A percentile compares a stretch with the other conserved stretches of the same genome.
phyloP scores from a whole-genome alignment of 768 basidiomycete genomes.

The Leccinum longicurvipes region DNA sequence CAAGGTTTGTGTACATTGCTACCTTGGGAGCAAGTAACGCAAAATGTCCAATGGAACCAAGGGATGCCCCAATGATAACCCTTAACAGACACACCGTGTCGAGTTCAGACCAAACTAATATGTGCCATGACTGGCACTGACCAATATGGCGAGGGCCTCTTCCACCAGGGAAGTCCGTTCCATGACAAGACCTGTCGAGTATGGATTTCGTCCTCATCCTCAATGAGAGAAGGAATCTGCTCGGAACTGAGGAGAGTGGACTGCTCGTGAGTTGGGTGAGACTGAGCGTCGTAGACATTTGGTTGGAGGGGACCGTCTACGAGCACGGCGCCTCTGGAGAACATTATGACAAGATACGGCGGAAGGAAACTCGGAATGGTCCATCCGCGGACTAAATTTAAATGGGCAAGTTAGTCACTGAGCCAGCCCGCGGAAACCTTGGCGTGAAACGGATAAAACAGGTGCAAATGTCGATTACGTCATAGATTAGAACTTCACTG shows the following conservation, averaged over 20 bases:
- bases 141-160: slow-evolving; percentile 71
- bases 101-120: background rate
- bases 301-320: slow-evolving; percentile 37
- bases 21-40: slow-evolving; percentile 67
- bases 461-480: too few relatives aligned
- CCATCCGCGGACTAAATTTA: background rate
- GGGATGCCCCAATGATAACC: slow-evolving; percentile 52
- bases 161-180: slow-evolving; percentile 65
- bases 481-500: too few relatives aligned
- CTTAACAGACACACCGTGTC: slow-evolving; percentile 36
- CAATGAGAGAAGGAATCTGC: slow-evolving; percentile 5
- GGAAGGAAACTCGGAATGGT: background rate
- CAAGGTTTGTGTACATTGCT: slow-evolving; percentile 71
- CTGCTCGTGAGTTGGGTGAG: slow-evolving; percentile 39
- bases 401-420: too few relatives aligned
- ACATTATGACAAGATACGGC: slow-evolving; percentile 15
- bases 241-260: slow-evolving; percentile 29
- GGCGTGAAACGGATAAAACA: too few relatives aligned
- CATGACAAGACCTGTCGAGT: slow-evolving; percentile 25
- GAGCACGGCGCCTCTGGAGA: background rate
- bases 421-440: too few relatives aligned
- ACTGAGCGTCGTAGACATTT: slow-evolving; percentile 44
- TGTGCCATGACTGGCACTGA: slow-evolving; percentile 31
- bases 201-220: slow-evolving; percentile 27
- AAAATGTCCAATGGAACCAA: slow-evolving; percentile 52